These are phyloP conservation scores for Alternaria sp. DNA, from an alignment of 2,329 filamentous ascomycete species.

Conservation along the genomic window DNA sequence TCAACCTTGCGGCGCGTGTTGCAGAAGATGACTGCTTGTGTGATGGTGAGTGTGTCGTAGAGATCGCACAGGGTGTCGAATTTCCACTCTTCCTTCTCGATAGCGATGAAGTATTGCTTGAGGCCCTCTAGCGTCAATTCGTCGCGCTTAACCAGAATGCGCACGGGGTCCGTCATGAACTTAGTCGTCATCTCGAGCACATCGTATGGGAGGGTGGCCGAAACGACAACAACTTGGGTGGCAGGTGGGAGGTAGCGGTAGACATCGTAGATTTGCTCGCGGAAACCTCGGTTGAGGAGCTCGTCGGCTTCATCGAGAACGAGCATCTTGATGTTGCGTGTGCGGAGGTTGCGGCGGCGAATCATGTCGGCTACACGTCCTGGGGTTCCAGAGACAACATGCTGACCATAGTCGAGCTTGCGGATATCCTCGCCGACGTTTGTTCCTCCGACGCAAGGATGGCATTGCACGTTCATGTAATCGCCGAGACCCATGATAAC, in stretches of 20 bases:
- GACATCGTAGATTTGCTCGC: constrained; percentile 98
- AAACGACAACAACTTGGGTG: constrained; percentile 98
- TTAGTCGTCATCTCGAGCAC: constrained; percentile 99
- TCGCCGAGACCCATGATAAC: constrained; percentile 99
- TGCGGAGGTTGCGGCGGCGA: constrained; percentile 73
- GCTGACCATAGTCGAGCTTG: constrained; percentile 96
- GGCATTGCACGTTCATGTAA: constrained; percentile 99
- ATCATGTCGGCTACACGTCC: constrained; percentile 92
- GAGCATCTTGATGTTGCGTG: constrained; percentile 78
- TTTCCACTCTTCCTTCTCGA: constrained; percentile 99
- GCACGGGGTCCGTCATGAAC: constrained; percentile 98
- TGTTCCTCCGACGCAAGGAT: constrained; percentile 97
- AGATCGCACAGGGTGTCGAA: constrained; percentile 98
- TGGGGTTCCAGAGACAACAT: constrained; percentile 97
- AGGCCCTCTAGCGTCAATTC: constrained; percentile 96
- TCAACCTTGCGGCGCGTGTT: constrained; percentile 99
- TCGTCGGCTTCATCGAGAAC: constrained; percentile 79
- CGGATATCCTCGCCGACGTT: constrained; percentile 98
- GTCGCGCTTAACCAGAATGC: constrained; percentile 97
- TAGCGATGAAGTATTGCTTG: constrained; percentile 99
- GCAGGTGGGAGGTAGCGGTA: constrained; percentile 96
- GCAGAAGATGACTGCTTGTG: constrained; percentile 99
- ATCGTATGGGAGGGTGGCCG: constrained; percentile 94
- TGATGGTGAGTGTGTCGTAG: constrained; percentile 98
- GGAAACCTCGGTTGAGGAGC: constrained; percentile 89